Evolutionary conservation across 140 eudicot species (phyloP).

Genomic region (Bidens hawaiensis): DNA sequence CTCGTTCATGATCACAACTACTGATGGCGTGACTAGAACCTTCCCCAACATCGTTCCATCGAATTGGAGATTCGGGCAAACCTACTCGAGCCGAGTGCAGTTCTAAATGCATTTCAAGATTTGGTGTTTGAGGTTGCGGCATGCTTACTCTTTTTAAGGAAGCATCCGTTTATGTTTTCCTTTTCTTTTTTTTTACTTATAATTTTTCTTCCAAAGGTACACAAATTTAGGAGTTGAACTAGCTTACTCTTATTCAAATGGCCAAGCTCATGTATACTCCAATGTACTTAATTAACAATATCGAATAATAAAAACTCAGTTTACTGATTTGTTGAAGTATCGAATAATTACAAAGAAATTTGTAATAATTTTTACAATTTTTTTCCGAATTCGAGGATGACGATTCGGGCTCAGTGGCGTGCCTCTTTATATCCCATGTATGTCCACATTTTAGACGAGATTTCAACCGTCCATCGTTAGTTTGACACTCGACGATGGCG

Average conservation of each 20-base stretch:
- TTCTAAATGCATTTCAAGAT: conserved; percentile 35
- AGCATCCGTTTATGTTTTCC: conserved; percentile 51
- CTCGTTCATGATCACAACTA: conserved; percentile 75
- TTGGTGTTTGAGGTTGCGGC: conserved; percentile 24
- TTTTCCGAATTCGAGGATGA: too few relatives aligned
- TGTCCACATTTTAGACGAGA: too few relatives aligned
- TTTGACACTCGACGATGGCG: too few relatives aligned
- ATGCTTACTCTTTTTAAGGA: conserved; percentile 41
- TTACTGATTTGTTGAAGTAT: neutral
- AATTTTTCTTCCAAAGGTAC: conserved; percentile 7
- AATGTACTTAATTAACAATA: conserved; percentile 10
- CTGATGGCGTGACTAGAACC: conserved; percentile 59
- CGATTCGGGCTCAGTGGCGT: too few relatives aligned
- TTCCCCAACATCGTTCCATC: conserved; percentile 56
- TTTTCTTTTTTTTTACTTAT: neutral
- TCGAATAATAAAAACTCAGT: neutral
- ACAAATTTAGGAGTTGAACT: conserved; percentile 2
- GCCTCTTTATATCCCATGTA: too few relatives aligned
- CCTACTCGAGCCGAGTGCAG: conserved; percentile 53
- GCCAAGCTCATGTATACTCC: conserved; percentile 12
- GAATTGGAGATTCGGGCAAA: conserved; percentile 76
- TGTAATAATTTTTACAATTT: too few relatives aligned
- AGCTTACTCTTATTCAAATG: conserved; percentile 5
- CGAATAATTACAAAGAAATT: too few relatives aligned
- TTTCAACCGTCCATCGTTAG: too few relatives aligned